A percentile compares a stretch with the other conserved stretches of the same genome.
Evolutionary conservation across 2,329 filamentous ascomycete genomes (phyloP).

Genomic region (Pseudogymnoascus sp.): DNA sequence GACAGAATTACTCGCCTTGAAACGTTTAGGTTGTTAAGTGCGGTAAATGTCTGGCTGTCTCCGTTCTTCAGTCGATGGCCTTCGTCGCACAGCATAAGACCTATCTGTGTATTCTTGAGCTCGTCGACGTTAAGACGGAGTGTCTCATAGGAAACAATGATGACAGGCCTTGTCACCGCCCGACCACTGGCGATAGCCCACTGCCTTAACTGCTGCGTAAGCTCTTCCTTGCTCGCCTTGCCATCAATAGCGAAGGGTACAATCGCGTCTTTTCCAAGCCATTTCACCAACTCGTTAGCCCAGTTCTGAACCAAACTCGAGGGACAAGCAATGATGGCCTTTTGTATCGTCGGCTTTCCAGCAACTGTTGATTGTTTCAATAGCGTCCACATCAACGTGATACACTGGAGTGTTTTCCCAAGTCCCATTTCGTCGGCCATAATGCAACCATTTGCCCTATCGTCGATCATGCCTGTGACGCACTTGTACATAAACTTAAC

Average conservation of each 20-base stretch:
- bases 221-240: slow-evolving; percentile 88
- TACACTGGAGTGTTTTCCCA: slow-evolving; percentile 95
- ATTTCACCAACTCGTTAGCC: slow-evolving; percentile 95
- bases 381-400: slow-evolving; percentile 91
- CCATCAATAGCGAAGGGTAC: slow-evolving; percentile 94
- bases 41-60: slow-evolving; percentile 89
- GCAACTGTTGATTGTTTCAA: slow-evolving; percentile 92
- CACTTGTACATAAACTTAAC: slow-evolving; percentile 96
- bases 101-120: slow-evolving; percentile 82
- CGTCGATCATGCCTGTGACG: slow-evolving; percentile 90
- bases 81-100: slow-evolving; percentile 89
- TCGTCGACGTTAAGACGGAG: slow-evolving; percentile 85
- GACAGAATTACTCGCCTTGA: slow-evolving; percentile 88
- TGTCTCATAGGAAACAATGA: slow-evolving; percentile 97
- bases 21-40: slow-evolving; percentile 84
- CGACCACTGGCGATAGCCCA: slow-evolving; percentile 93
- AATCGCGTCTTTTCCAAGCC: slow-evolving; percentile 86
- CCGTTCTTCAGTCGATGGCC: slow-evolving; percentile 95
- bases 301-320: slow-evolving; percentile 96
- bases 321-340: slow-evolving; percentile 93
- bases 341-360: slow-evolving; percentile 89
- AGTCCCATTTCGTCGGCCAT: slow-evolving; percentile 99
- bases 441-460: slow-evolving; percentile 92
- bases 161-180: slow-evolving; percentile 78
- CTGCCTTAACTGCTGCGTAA: slow-evolving; percentile 82